Evolutionary conservation across 352 stramenopile genomes (phyloP).

Genomic region (Phytophthora chlamydospora): DNA sequence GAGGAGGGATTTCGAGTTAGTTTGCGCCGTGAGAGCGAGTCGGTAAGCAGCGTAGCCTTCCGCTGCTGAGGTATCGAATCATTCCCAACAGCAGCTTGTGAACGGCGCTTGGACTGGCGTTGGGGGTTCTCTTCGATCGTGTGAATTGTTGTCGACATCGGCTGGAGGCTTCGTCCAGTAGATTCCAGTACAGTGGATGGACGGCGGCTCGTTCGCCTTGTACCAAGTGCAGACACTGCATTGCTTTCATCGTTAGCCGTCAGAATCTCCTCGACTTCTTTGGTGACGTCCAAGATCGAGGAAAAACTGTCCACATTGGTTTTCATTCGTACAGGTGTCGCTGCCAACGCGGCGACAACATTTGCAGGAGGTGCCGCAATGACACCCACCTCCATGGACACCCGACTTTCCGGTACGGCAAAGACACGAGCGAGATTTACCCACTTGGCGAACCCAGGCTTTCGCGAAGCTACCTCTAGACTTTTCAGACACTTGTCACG

Average conservation of each 20-base stretch:
- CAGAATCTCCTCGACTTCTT: not conserved
- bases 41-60: constrained; percentile 26
- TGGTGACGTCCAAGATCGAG: constrained; percentile 25
- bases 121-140: constrained; percentile 27
- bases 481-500: constrained; percentile 47
- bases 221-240: not conserved
- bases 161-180: constrained; percentile 7
- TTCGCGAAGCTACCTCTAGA: constrained; percentile 31
- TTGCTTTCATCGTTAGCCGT: not conserved
- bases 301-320: constrained; percentile 59
- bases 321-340: constrained; percentile 36
- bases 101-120: constrained; percentile 20
- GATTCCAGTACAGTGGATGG: constrained; percentile 1
- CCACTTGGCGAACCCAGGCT: constrained; percentile 49
- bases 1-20: constrained; percentile 17
- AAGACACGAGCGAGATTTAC: constrained; percentile 49
- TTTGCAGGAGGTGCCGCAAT: constrained; percentile 20
- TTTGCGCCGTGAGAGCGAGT: constrained; percentile 32
- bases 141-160: constrained; percentile 19
- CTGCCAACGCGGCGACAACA: constrained; percentile 19
- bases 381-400: constrained; percentile 34
- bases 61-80: constrained; percentile 14
- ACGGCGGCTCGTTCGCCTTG: constrained; percentile 11
- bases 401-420: constrained; percentile 14
- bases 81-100: constrained; percentile 13